Evolutionary conservation across 2,329 filamentous ascomycete genomes (phyloP), one percentile per base, ranked within the genome.

Genomic region (Nemania serpens): DNA sequence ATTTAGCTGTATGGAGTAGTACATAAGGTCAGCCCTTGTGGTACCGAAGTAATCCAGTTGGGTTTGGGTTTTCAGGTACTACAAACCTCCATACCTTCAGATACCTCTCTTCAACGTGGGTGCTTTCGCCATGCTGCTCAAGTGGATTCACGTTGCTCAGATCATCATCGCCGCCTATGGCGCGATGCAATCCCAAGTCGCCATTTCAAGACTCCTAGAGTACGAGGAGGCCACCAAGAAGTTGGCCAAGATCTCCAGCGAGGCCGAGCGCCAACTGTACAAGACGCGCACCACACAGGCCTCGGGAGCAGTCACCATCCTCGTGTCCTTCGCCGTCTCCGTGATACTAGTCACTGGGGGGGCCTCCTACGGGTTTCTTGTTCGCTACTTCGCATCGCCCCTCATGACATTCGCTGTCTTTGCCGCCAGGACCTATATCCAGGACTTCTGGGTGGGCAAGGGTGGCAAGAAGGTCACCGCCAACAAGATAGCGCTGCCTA

Each of bases 201-300:
- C 79, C 46, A 78, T 81, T 66, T 73, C 68, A 39, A 79, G 79
- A 58, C 75, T 82, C 4, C 74, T 71, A 34, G 74, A 75, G 52
- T 82, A 81, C 66, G 79, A 82, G 66, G 71, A 75, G n/a, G 75
- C 74, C 25, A 70, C 72, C 45, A 72, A 81, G 66, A 79, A 78
- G 64, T 74, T 77, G 15, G 79, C 80, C 9, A 74, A 79, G 62
- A 76, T 77, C 69, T 81, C 78, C 2, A 74, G 74, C 33, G 74
- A 75, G 41, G 79, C 77, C 7, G 76, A 71, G 39, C 64, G 71
- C 5, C 76, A 82, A 65, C 69, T 81, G 20, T 70, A 75, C 66
- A 76, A 76, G 66, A 82, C 80, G 3, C 72, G 78, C 53, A 75
- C 72, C 0, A 82, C 79, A 0, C 78, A 80, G 61, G 73, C 74